These are phyloP conservation scores for Suillus brevipes DNA, from an alignment of 768 basidiomycete genomes.

Conservation along the genomic window DNA sequence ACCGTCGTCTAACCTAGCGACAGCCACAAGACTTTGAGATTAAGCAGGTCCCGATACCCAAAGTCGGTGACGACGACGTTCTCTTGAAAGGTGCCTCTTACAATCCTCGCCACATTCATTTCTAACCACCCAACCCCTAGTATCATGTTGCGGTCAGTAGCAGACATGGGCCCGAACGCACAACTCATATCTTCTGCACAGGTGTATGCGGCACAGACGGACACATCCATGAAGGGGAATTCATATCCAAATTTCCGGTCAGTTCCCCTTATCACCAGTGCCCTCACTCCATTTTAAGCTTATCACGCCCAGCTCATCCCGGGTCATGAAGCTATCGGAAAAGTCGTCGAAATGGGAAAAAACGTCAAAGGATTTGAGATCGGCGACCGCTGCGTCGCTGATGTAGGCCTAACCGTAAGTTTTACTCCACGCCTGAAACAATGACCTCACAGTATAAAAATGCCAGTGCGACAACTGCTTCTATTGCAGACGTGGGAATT, in stretches of 20 bases:
- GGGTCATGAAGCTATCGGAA: slow-evolving; percentile 75
- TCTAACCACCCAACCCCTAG: not conserved
- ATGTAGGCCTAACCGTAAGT: slow-evolving; percentile 70
- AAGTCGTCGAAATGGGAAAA: slow-evolving; percentile 72
- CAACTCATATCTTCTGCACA: slow-evolving; percentile 15
- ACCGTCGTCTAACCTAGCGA: slow-evolving; percentile 15
- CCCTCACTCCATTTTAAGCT: slow-evolving; percentile 18
- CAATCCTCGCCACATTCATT: not conserved
- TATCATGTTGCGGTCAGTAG: slow-evolving; percentile 5
- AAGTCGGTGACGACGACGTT: slow-evolving; percentile 66
- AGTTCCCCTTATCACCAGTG: slow-evolving; percentile 15
- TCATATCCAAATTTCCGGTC: slow-evolving; percentile 61
- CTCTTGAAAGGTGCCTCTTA: slow-evolving; percentile 61
- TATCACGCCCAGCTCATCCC: slow-evolving; percentile 57
- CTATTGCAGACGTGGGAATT: slow-evolving; percentile 83
- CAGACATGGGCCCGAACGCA: not conserved
- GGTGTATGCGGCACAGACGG: slow-evolving; percentile 64
- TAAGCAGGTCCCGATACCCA: slow-evolving; percentile 65
- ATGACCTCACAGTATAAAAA: slow-evolving; percentile 9
- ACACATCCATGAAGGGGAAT: slow-evolving; percentile 65
- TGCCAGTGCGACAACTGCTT: slow-evolving; percentile 79
- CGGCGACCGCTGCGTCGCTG: slow-evolving; percentile 85
- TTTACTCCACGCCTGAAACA: not conserved
- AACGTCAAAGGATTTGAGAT: slow-evolving; percentile 73
- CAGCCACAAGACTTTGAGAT: slow-evolving; percentile 70